Evolutionary conservation across 768 basidiomycete genomes (phyloP).

Genomic region (Suillus placidus): DNA sequence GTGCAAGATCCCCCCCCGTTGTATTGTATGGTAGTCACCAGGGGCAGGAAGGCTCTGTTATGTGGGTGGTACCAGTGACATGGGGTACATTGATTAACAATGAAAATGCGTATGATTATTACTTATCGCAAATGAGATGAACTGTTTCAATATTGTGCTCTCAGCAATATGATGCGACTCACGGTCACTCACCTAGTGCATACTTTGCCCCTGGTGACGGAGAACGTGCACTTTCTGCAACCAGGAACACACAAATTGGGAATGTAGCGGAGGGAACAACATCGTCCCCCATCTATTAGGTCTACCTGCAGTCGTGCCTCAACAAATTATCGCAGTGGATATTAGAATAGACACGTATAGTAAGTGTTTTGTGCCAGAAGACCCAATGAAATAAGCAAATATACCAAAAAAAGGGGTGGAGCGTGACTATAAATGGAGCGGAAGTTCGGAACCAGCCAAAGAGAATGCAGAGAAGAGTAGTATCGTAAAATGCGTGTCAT

Average conservation of each 20-base stretch:
- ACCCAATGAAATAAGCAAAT: conserved; percentile 5
- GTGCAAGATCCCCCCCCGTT: background rate
- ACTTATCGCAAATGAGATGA: background rate
- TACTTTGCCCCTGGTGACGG: conserved; percentile 1
- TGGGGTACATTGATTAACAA: background rate
- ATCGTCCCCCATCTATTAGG: background rate
- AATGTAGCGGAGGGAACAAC: background rate
- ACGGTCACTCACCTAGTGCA: background rate
- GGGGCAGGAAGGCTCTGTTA: background rate
- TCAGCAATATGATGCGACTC: background rate
- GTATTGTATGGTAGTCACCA: background rate
- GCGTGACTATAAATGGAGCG: background rate
- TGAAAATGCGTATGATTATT: background rate
- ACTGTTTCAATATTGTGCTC: background rate
- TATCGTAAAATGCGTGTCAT: conserved; percentile 8
- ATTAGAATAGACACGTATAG: background rate
- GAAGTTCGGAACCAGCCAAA: conserved; percentile 10
- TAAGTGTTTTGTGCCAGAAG: background rate
- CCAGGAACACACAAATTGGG: background rate
- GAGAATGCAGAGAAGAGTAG: conserved; percentile 4
- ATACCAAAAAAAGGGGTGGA: background rate
- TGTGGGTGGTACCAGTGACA: background rate
- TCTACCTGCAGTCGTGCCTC: background rate
- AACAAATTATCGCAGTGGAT: background rate
- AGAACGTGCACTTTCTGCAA: background rate